Conservation (phyloP, 108 stramenopile genomes). For the Nitzschia sp. region DNA sequence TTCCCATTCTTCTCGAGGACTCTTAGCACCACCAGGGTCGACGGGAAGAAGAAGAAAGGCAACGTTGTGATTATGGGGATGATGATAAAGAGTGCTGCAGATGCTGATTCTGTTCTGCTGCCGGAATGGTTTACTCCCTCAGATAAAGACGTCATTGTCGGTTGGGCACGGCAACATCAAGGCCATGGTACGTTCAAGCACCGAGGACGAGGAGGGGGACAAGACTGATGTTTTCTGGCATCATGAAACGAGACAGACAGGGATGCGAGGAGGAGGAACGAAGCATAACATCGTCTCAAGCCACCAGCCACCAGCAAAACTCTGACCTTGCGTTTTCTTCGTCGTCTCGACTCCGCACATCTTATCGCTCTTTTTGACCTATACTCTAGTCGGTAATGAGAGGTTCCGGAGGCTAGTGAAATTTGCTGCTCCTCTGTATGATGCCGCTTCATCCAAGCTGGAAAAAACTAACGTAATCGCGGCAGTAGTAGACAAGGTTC, state of each 20-base stretch:
- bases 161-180: slow-evolving; percentile 33
- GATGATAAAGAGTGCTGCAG: neutral
- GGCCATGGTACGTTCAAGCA: slow-evolving; percentile 22
- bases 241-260: too few species aligned
- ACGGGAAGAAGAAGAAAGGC: too few species aligned
- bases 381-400: slow-evolving; percentile 24
- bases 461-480: slow-evolving; percentile 36
- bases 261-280: too few species aligned
- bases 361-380: neutral
- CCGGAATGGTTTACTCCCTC: slow-evolving; percentile 27
- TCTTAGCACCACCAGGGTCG: too few species aligned
- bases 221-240: neutral
- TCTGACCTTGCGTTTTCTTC: too few species aligned
- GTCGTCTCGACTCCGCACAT: neutral
- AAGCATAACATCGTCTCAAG: too few species aligned
- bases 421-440: slow-evolving; percentile 17
- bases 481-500: slow-evolving; percentile 22
- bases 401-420: slow-evolving; percentile 33
- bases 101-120: slow-evolving; percentile 9
- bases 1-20: too few species aligned
- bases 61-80: too few species aligned
- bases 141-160: slow-evolving; percentile 30
- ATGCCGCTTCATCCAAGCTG: slow-evolving; percentile 22
- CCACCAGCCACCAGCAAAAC: too few species aligned
- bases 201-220: neutral